Base-by-base conservation (phyloP, 1,284 basidiomycete genomes). In the Ceratobasidium sp. region DNA sequence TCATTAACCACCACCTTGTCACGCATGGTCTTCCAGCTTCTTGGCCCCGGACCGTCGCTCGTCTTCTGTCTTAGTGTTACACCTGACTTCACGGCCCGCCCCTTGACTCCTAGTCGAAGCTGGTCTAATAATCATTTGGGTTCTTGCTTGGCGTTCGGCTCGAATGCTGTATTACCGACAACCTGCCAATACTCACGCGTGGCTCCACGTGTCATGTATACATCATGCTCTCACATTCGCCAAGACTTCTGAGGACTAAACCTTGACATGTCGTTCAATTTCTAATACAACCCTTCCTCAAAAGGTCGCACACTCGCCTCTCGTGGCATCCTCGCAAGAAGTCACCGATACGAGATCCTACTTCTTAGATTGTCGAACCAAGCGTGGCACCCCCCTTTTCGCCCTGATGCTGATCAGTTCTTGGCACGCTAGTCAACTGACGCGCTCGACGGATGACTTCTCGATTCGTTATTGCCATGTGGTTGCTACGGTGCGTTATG, bases 291-390 rank as follows among this genome's bases (percentile, higher is more conserved):
- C 33, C 33, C 33, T 33, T 4, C 33, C 33, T 33, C 4, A 33
- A 33, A 4, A 33, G 33, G 33, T 33, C 33, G 33, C 33, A 33
- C 15, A 18, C 44, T 46, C 15, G 63, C n/a, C 33, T 40, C 40
- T 64, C 71, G 71, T 60, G 1, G 20, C 42, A 75, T 63, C 58
- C 60, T 64, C 71, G 71, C 71, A 64, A 61, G 60, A 75, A 75
- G 46, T 49, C n/a, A 4, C 20, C 3, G 18, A 26, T 60, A 75
- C 60, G 60, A 51, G 71, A 75, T 28, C 28, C 6, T 23, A 15
- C 58, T 60, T 75, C 18, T 15, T 42, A 2, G 20, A 60, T 60
- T 49, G 58, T 20, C 42, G 26, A 46, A 49, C 33, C 53, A 10
- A 23, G 9, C 26, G 15, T 2, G 28, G n/a, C 12, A 13, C 39